Base-by-base conservation (phyloP, 352 stramenopile species). In the Pythium phragmitis region DNA sequence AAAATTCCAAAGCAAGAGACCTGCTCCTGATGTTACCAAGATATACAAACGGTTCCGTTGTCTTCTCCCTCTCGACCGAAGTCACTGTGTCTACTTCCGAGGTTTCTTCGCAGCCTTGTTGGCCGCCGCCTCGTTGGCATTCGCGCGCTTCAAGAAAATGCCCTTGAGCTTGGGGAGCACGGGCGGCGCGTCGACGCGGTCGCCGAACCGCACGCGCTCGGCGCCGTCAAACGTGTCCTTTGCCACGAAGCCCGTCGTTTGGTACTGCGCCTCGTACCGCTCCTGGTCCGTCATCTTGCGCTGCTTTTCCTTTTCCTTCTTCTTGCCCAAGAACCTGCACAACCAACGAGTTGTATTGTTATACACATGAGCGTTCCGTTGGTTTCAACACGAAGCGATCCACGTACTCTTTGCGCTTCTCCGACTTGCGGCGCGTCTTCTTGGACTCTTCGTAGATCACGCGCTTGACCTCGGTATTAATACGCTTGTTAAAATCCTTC, bases 401-500 rank as follows among this genome's bases (percentile, higher is more conserved):
- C 26, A 79, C 72, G 57, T 59, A 79, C 23, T 69, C 69, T 66
- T 94, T 94, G 57, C 79, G 81, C 78, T 94, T 94, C 61, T 87
- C 79, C 39, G 63, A 89, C 54, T 76, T 82, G 63, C 82, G 85
- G 45, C 74, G 68, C 36, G 73, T 79, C 71, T 91, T 89, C 70
- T 92, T 92, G 37, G 83, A 76, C 42, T 90, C 83, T 63, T 94
- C 82, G 69, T 90, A 91, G 63, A 94, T 89, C 39, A 94, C 85
- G 43, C 80, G 82, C 69, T 89, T 89, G 41, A 94, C 85, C 58
- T 94, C 83, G 19, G 68, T 85, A 55, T 80, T 90, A 62, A 94
- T 92, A 50, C 85, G 85, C 60, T 92, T 90, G 71, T 89, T 91
- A 55, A 92, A 94, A 34, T 87, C 81, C 39, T 85, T 85, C 83